phyloP scores from a whole-genome alignment of 257 asterid genomes.

The Solanum infundibuliforme region DNA sequence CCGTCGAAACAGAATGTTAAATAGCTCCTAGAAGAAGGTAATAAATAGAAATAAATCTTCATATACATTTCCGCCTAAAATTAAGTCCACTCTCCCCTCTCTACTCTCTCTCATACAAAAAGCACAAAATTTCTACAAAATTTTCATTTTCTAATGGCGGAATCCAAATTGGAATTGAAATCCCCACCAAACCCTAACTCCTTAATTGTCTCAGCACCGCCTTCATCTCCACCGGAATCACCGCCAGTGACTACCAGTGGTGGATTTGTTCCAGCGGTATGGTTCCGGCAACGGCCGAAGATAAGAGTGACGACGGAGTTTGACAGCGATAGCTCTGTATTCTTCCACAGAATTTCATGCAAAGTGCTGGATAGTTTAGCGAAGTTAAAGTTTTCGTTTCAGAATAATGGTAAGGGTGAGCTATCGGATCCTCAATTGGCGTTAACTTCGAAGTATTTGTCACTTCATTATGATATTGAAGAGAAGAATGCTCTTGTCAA shows the following conservation, averaged over 20 bases:
- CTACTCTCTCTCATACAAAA: not conserved
- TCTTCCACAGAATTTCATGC: slow-evolving; percentile 70
- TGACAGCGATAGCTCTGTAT: slow-evolving; percentile 74
- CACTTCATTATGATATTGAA: slow-evolving; percentile 73
- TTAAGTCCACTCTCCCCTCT: not conserved
- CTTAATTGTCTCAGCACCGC: not conserved
- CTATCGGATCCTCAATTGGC: slow-evolving; percentile 67
- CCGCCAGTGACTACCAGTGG: not conserved
- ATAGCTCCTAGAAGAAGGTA: not conserved
- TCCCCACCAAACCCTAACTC: not conserved
- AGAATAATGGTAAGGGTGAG: slow-evolving; percentile 60
- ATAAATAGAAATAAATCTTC: not conserved
- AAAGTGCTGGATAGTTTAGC: slow-evolving; percentile 60
- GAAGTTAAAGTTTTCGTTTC: slow-evolving; percentile 62
- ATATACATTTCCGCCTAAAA: not conserved
- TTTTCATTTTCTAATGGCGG: slow-evolving; percentile 1
- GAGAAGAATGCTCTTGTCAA: slow-evolving; percentile 68
- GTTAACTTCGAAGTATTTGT: slow-evolving; percentile 51
- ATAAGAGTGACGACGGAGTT: slow-evolving; percentile 79
- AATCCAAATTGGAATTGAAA: slow-evolving; percentile 1
- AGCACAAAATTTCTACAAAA: not conserved
- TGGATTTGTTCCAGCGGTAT: not conserved
- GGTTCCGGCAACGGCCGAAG: slow-evolving; percentile 38
- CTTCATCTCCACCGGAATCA: not conserved
- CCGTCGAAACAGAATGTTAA: not conserved